phyloP scores from a whole-genome alignment of 768 basidiomycete species.

The Pleurotus eryngii region DNA sequence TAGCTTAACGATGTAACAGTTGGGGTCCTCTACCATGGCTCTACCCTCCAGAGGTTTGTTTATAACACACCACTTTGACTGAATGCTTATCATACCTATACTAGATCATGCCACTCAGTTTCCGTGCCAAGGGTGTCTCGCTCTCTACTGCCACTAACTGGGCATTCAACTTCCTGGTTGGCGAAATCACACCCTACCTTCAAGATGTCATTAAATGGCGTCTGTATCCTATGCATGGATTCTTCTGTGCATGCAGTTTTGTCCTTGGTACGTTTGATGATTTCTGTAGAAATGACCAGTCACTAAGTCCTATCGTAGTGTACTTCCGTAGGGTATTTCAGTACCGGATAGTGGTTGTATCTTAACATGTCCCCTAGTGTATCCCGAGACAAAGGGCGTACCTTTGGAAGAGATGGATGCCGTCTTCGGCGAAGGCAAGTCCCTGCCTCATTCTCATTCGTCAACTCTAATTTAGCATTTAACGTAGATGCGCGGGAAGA shows the following conservation, averaged over 20 bases:
- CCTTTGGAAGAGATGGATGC: conserved; percentile 90
- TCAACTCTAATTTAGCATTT: too few species aligned
- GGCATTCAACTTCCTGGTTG: conserved; percentile 89
- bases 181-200: conserved; percentile 80
- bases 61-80: not conserved
- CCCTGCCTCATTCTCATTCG: not conserved
- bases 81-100: not conserved
- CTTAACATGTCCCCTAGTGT: conserved; percentile 42
- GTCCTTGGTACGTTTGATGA: conserved; percentile 53
- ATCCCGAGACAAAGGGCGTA: conserved; percentile 84
- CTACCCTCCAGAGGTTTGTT: conserved; percentile 76
- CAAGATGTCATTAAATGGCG: conserved; percentile 90
- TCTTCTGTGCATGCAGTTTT: conserved; percentile 87
- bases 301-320: conserved; percentile 35
- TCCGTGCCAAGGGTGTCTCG: conserved; percentile 95
- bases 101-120: conserved; percentile 84
- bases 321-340: conserved; percentile 61
- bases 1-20: conserved; percentile 26
- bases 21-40: conserved; percentile 91
- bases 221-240: conserved; percentile 93
- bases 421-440: conserved; percentile 83
- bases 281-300: conserved; percentile 1
- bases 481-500: conserved; percentile 43
- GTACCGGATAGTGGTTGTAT: not conserved
- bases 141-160: conserved; percentile 88